Evolutionary conservation across 805 yeast species (phyloP).

Genomic region (Teunomyces panamensis): DNA sequence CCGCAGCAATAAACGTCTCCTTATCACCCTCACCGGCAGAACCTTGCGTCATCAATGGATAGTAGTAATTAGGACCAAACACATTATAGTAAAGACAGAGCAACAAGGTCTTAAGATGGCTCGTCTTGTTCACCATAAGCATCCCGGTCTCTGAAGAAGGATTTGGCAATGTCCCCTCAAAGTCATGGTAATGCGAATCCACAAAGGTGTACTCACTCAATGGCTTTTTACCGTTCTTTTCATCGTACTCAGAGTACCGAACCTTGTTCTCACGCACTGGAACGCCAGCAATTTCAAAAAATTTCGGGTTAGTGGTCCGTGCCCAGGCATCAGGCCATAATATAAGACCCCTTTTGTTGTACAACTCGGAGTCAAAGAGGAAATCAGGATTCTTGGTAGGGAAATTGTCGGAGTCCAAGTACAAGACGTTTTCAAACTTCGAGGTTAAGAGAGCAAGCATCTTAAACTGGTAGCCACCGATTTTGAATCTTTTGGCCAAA

Average conservation of each 20-base stretch:
- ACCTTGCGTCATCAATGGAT: conserved; percentile 68
- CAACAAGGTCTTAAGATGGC: conserved; percentile 56
- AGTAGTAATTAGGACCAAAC: conserved; percentile 63
- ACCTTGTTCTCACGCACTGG: conserved; percentile 32
- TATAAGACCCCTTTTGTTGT: conserved; percentile 46
- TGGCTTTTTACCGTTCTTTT: conserved; percentile 28
- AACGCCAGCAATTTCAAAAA: conserved; percentile 50
- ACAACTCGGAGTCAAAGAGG: conserved; percentile 45
- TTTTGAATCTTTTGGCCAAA: conserved; percentile 16
- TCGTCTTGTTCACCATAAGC: conserved; percentile 55
- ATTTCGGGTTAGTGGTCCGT: conserved; percentile 61
- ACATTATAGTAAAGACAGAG: conserved; percentile 64
- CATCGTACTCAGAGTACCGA: conserved; percentile 30
- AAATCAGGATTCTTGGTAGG: conserved; percentile 42
- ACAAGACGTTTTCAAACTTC: conserved; percentile 43
- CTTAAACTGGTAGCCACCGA: conserved; percentile 51
- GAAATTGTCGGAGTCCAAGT: conserved; percentile 52
- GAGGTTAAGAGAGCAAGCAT: conserved; percentile 64
- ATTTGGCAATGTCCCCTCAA: conserved; percentile 63
- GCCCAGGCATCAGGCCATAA: conserved; percentile 75
- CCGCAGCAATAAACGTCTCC: conserved; percentile 72
- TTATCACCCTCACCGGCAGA: conserved; percentile 80
- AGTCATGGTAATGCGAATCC: conserved; percentile 53
- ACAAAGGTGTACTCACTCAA: conserved; percentile 18
- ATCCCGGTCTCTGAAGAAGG: conserved; percentile 73